Percentiles rank a stretch among this genome's conserved stretches.
Conservation (phyloP, 192 early-diverging fungal species). For the Podila minutissima region DNA sequence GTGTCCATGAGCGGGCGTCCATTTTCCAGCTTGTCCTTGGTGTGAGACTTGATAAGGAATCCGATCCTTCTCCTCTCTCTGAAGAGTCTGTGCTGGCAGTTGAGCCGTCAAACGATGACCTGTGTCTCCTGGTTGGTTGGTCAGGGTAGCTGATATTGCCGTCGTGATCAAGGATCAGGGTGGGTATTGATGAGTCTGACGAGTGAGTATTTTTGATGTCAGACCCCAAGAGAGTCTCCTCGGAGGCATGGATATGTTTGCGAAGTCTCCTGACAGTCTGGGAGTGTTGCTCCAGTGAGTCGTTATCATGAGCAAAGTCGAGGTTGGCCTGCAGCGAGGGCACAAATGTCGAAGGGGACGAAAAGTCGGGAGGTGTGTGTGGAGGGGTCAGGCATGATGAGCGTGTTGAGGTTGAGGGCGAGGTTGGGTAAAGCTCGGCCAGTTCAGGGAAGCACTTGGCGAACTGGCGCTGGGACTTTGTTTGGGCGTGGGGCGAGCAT, state of each 20-base stretch:
- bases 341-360: not conserved
- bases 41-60: not conserved
- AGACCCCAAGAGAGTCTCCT: not conserved
- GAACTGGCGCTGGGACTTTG: not conserved
- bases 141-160: not conserved
- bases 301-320: too few species aligned
- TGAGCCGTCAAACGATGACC: not conserved
- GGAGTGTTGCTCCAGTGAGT: too few species aligned
- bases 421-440: not conserved
- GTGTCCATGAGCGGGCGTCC: not conserved
- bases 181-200: not conserved
- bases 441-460: not conserved
- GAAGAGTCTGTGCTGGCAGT: not conserved
- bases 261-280: too few species aligned
- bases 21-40: not conserved
- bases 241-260: too few species aligned
- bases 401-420: not conserved
- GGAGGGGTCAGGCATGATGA: not conserved
- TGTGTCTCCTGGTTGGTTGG: not conserved
- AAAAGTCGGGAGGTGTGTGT: not conserved
- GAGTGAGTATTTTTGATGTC: not conserved
- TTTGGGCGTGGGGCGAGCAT: not conserved
- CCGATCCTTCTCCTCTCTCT: not conserved
- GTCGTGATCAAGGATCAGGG: not conserved
- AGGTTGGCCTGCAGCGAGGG: not conserved